phyloP scores from a whole-genome alignment of 116 monocot species.

The Cymodocea nodosa region DNA sequence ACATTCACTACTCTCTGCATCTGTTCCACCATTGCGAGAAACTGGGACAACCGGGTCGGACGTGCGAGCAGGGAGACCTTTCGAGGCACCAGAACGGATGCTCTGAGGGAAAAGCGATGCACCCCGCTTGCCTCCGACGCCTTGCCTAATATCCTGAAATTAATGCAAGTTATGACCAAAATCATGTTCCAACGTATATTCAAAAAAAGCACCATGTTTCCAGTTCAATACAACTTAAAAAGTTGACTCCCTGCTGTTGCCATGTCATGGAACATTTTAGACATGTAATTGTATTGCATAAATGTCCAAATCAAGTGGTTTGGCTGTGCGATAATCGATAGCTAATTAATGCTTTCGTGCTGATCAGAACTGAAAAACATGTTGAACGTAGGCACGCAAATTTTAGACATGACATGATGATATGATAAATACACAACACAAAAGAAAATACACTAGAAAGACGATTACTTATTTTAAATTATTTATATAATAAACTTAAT shows the following conservation, averaged over 20 bases:
- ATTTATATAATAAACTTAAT: too few relatives aligned
- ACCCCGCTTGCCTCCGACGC: conserved; percentile 53
- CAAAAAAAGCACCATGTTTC: too few relatives aligned
- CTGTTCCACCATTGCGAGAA: conserved; percentile 8
- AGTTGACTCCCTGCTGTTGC: too few relatives aligned
- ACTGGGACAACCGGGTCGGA: conserved; percentile 22
- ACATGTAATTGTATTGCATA: too few relatives aligned
- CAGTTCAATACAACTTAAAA: background rate
- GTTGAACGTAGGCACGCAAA: too few relatives aligned
- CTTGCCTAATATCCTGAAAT: conserved; percentile 66
- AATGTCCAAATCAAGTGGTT: too few relatives aligned
- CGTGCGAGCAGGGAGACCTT: conserved; percentile 28
- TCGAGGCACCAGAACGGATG: conserved; percentile 42
- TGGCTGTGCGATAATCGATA: background rate
- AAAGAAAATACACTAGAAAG: too few relatives aligned
- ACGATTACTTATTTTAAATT: too few relatives aligned
- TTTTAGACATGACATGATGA: too few relatives aligned
- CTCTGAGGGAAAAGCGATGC: conserved; percentile 78
- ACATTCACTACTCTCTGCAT: conserved; percentile 13
- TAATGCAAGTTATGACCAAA: background rate
- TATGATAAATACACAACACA: too few relatives aligned
- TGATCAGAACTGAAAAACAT: too few relatives aligned
- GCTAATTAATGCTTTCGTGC: background rate
- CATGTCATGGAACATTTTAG: too few relatives aligned
- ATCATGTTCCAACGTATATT: background rate